Percentiles rank a stretch among this genome's conserved stretches.
These are phyloP conservation scores for Petunia axillaris DNA, from an alignment of 257 asterid genomes.

Conservation along the genomic window DNA sequence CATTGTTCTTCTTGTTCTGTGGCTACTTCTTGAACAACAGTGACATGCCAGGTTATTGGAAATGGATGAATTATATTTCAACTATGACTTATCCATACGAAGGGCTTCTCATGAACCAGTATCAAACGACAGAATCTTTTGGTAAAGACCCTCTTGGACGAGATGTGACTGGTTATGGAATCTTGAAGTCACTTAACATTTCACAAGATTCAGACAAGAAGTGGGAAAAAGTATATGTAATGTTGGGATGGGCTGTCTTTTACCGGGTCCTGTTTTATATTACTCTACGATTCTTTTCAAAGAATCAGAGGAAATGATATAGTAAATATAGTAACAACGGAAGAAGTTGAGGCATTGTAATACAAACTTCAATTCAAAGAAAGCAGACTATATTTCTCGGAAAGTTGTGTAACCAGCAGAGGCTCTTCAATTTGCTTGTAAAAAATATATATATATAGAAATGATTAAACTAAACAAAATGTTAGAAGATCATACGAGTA, in stretches of 20 bases:
- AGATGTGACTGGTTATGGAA: conserved; percentile 44
- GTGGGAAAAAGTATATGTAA: conserved; percentile 64
- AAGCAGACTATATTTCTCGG: no score
- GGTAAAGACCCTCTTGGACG: conserved; percentile 41
- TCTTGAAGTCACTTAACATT: conserved; percentile 56
- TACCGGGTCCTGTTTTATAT: conserved; percentile 69
- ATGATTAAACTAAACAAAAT: no score
- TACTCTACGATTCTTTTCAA: conserved; percentile 80
- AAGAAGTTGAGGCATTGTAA: conserved; percentile 1
- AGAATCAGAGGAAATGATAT: conserved; percentile 60
- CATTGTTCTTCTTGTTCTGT: conserved; percentile 77
- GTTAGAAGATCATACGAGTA: no score
- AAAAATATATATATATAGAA: no score
- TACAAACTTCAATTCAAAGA: background rate
- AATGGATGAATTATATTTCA: conserved; percentile 80
- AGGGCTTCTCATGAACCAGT: conserved; percentile 78
- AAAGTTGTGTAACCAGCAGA: no score
- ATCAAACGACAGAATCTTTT: conserved; percentile 44
- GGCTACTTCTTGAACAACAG: conserved; percentile 63
- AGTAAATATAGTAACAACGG: conserved; percentile 27
- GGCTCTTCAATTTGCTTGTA: no score
- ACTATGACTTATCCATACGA: conserved; percentile 89
- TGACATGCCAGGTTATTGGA: conserved; percentile 72
- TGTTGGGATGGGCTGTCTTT: conserved; percentile 75
- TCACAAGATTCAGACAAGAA: conserved; percentile 41